phyloP scores from a whole-genome alignment of 2,329 filamentous ascomycete species.

The Fusarium secorum region DNA sequence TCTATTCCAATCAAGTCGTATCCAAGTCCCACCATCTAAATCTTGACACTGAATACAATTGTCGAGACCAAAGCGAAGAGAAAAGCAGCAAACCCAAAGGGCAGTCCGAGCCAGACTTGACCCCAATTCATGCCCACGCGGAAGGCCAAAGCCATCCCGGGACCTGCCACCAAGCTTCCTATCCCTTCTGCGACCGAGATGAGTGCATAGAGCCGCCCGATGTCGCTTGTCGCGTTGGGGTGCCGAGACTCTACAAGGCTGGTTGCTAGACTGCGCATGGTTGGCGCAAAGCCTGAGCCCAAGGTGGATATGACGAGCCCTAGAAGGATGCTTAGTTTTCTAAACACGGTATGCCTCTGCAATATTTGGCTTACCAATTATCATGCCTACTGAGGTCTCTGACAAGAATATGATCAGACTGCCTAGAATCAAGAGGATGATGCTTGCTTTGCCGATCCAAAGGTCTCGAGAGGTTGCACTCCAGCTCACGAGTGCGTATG shows the following conservation, averaged over 20 bases:
- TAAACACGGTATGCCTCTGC: not conserved
- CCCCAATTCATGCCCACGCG: not conserved
- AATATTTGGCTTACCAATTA: not conserved
- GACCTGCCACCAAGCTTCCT: not conserved
- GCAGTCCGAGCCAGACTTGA: not conserved
- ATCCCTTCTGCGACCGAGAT: not conserved
- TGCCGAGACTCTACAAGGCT: conserved; percentile 1
- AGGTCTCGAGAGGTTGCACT: not conserved
- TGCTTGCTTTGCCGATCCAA: not conserved
- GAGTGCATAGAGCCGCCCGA: not conserved
- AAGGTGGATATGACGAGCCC: not conserved
- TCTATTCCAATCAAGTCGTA: not conserved
- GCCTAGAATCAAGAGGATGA: not conserved
- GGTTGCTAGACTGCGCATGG: not conserved
- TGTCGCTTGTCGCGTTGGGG: not conserved
- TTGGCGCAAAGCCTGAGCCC: not conserved
- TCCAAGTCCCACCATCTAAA: not conserved
- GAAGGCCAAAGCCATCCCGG: not conserved
- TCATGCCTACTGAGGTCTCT: not conserved
- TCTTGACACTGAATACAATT: not conserved
- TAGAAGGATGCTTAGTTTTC: not conserved
- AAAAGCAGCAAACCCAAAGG: not conserved
- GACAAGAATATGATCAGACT: not conserved
- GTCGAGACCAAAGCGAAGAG: not conserved
- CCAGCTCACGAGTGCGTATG: not conserved